A percentile compares a stretch with the other conserved stretches of the same genome.
phyloP scores from a whole-genome alignment of 768 basidiomycete species.

The Hypholoma sublateritium region DNA sequence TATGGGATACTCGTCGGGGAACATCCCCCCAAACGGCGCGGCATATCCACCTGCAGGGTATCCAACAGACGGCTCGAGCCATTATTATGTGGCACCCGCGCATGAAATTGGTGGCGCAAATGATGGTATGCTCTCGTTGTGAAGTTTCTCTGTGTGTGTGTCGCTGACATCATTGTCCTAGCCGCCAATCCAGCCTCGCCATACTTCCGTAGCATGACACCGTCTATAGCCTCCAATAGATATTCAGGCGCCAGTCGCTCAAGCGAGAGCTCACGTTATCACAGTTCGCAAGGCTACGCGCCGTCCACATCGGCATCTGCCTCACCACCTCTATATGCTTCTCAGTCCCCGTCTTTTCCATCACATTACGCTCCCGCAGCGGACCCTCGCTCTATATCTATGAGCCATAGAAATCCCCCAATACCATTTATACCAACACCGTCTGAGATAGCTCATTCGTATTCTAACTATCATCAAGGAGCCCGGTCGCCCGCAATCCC shows the following conservation, averaged over 20 bases:
- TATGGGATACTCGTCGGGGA: slow-evolving; percentile 27
- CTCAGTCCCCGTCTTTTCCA: slow-evolving; percentile 18
- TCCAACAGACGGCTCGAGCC: slow-evolving; percentile 29
- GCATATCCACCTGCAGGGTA: slow-evolving; percentile 32
- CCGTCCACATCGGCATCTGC: slow-evolving; percentile 19
- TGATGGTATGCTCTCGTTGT: slow-evolving; percentile 21
- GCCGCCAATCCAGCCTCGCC: slow-evolving; percentile 21
- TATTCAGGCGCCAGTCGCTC: slow-evolving; percentile 25
- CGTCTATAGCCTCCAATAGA: slow-evolving; percentile 30
- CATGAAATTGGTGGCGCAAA: slow-evolving; percentile 19
- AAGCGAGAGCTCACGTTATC: slow-evolving; percentile 22
- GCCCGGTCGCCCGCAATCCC: slow-evolving; percentile 22
- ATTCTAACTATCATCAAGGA: slow-evolving; percentile 27
- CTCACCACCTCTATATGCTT: slow-evolving; percentile 14
- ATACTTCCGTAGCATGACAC: slow-evolving; percentile 39
- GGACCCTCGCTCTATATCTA: slow-evolving; percentile 19
- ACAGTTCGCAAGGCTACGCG: slow-evolving; percentile 19
- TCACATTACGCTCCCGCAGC: slow-evolving; percentile 20
- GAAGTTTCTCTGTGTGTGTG: neutral
- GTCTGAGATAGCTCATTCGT: slow-evolving; percentile 32
- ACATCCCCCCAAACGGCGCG: slow-evolving; percentile 24
- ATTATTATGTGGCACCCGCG: slow-evolving; percentile 32
- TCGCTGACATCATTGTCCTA: slow-evolving; percentile 6
- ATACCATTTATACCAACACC: slow-evolving; percentile 33
- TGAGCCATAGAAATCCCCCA: slow-evolving; percentile 17